Base-by-base conservation (phyloP, 768 basidiomycete species). In the Neoboletus brunneissimus region DNA sequence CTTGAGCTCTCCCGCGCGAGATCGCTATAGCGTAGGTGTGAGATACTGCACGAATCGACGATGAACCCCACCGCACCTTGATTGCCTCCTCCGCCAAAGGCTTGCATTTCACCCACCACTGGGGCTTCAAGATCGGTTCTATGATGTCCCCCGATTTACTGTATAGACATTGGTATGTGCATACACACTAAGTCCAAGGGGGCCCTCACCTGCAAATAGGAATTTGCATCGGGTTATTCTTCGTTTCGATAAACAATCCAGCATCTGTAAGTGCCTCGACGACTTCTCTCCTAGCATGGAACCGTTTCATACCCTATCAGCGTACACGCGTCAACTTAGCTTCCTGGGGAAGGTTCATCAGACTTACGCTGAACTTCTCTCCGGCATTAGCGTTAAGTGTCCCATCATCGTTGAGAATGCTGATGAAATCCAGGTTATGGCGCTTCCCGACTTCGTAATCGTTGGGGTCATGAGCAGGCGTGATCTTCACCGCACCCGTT, bases 401-500 rank as follows among this genome's bases (percentile, higher is more conserved):
- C 10, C 97, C 97, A 67, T 99, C 93, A 64, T 98, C 96, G 66
- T 97, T 97, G 65, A 98, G 71, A 60, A 98, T 88, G 65, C 89
- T 98, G 76, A 99, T 88, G 69, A 97, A 96, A 45, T 90, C 86
- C 22, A 99, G 79, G 13, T 87, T 84, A 69, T 98, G 93, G 41
- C 96, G 77, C 65, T 85, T 67, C 11, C 94, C 97, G 61, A 94
- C 94, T 61, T 94, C 93, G 72, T 96, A 98, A 80, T 98, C 96
- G 68, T 95, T 95, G 16, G 87, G 90, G 70, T 98, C 97, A 68
- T 98, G 97, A 0, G 96, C 97, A 16, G 97, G 97, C 0, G 97
- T 98, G 66, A 98, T 98, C 77, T 99, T 98, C 50, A 98, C 96
- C 1, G 96, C 97, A 69, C 97, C 97, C 31, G 97, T 99, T 37